Base-by-base conservation (phyloP, 345 rosid species). In the Linum tenue region DNA sequence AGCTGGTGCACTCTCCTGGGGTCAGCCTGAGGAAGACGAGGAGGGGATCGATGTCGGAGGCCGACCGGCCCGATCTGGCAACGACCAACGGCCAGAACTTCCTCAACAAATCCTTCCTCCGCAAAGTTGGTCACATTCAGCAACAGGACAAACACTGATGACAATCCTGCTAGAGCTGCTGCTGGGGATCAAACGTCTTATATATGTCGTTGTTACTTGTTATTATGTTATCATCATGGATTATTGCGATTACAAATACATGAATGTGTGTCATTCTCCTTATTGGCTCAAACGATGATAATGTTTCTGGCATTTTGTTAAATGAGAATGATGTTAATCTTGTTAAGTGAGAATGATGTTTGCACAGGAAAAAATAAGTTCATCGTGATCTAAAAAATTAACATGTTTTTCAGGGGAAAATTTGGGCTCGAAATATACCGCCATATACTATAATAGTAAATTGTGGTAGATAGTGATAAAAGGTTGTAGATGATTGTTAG, bases 41-140 rank as follows among this genome's bases (percentile, higher is more conserved):
- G 64, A 84, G 92, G 78, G 79, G 56, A 0, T 73, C 76, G 3
- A 40, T 86, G 2, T 66, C 76, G 0, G 85, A 86, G 64, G 78
- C 78, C 3, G 85, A 84, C 41, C 64, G 73, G 36, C 89, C 89
- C 5, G 80, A 84, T 5, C 37, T 53, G 2, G 74, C 71, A 56
- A 64, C 72, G 37, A 58, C 66, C 8, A 70, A 76, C 0, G 76
- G 73, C 4, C 64, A 78, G 10, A 79, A 78, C 39, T 84, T 76
- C 37, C 48, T 76, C 71, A 74, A 72, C 67, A 80, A 82, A 55
- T 79, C 89, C 39, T 79, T 85, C 78, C 71, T 80, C 12, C 60
- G 86, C 31, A 82, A 80, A 70, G 71, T 86, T 8, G 85, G 77
- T 50, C 80, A 77, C 66, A 76, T 84, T 43, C 85, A 84, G 70